Evolutionary conservation across 2,329 filamentous ascomycete genomes (phyloP).

Genomic region (Lecanosticta acicola): DNA sequence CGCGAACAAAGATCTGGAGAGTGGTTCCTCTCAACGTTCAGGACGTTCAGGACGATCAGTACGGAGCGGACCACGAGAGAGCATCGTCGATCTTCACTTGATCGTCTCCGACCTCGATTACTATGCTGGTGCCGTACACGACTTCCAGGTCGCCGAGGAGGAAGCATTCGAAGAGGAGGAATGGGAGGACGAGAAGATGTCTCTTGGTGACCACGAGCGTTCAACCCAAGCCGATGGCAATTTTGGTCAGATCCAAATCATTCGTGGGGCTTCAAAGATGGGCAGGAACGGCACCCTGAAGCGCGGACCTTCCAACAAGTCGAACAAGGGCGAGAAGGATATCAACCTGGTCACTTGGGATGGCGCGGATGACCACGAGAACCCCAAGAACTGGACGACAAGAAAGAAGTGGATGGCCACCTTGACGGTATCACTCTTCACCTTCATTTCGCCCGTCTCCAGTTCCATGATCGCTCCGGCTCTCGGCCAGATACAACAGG

Average conservation of each 20-base stretch:
- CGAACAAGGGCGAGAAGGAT: conserved; percentile 30
- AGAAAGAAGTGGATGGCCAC: conserved; percentile 42
- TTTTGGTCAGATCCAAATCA: conserved; percentile 30
- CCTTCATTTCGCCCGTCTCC: conserved; percentile 37
- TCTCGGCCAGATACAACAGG: conserved; percentile 24
- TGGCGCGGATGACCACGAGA: conserved; percentile 40
- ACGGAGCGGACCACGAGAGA: conserved; percentile 26
- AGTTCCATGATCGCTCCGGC: conserved; percentile 38
- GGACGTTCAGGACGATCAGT: conserved; percentile 22
- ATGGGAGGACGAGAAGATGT: conserved; percentile 26
- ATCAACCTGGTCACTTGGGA: conserved; percentile 42
- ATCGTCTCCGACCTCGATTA: conserved; percentile 34
- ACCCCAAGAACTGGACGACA: conserved; percentile 45
- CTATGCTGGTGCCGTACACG: conserved; percentile 34
- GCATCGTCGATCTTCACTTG: conserved; percentile 32
- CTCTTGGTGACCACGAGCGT: conserved; percentile 20
- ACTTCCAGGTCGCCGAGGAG: conserved; percentile 32
- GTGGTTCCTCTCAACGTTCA: conserved; percentile 10
- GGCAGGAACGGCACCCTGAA: conserved; percentile 25
- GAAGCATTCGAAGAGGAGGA: conserved; percentile 26
- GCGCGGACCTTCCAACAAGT: conserved; percentile 25
- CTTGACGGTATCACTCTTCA: conserved; percentile 38
- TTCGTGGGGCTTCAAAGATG: conserved; percentile 24
- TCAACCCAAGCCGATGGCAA: conserved; percentile 18
- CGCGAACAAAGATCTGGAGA: conserved; percentile 13